These are phyloP conservation scores for Thielaviopsis musarum DNA, from an alignment of 2,329 filamentous ascomycete species.

Conservation along the genomic window DNA sequence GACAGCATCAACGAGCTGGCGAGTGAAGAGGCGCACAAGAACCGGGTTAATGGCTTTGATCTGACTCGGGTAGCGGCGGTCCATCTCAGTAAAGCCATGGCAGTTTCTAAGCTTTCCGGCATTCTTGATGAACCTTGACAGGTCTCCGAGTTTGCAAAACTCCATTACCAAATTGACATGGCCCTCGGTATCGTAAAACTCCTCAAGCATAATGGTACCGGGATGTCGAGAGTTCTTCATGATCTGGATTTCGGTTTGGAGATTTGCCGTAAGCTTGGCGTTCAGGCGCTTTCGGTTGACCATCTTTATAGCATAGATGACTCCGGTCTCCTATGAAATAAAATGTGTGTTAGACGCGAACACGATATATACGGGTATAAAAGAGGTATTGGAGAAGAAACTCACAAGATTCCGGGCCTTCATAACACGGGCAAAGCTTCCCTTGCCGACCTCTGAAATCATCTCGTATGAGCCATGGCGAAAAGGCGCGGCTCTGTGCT, in stretches of 20 bases:
- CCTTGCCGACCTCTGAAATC: conserved; percentile 9
- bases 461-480: conserved; percentile 9
- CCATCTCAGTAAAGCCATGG: conserved; percentile 74
- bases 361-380: not conserved
- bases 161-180: conserved; percentile 98
- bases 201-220: conserved; percentile 90
- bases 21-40: conserved; percentile 87
- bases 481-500: conserved; percentile 6
- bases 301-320: conserved; percentile 65
- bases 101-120: conserved; percentile 65
- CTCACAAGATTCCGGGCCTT: conserved; percentile 10
- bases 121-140: conserved; percentile 94
- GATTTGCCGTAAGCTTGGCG: conserved; percentile 90
- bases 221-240: conserved; percentile 87
- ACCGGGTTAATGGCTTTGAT: conserved; percentile 86
- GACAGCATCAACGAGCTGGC: conserved; percentile 83
- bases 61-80: conserved; percentile 78
- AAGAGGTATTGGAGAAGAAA: not conserved
- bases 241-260: conserved; percentile 89
- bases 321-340: conserved; percentile 1
- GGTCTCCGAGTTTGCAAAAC: conserved; percentile 87
- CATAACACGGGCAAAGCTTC: conserved; percentile 12
- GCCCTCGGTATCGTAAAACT: conserved; percentile 71
- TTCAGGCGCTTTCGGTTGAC: conserved; percentile 83
- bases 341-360: not conserved